phyloP scores from a whole-genome alignment of 345 rosid species.

The Linum trigynum region DNA sequence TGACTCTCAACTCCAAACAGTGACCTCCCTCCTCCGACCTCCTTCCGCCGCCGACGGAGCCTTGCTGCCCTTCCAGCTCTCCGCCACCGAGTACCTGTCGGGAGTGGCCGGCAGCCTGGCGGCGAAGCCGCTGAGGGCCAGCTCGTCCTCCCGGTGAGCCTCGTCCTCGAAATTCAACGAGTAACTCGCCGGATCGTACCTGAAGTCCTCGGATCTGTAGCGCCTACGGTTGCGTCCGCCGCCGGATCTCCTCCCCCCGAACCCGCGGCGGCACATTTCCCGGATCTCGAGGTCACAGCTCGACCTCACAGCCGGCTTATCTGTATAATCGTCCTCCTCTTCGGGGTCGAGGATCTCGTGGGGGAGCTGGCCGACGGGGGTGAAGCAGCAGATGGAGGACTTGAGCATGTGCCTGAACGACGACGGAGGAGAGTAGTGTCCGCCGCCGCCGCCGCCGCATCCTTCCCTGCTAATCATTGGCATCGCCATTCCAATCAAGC shows the following conservation, averaged over 20 bases:
- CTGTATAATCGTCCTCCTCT: conserved; percentile 11
- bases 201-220: conserved; percentile 35
- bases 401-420: conserved; percentile 31
- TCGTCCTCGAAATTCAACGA: conserved; percentile 62
- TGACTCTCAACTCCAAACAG: background rate
- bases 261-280: conserved; percentile 34
- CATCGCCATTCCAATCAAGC: conserved; percentile 4
- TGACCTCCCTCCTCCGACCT: background rate
- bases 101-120: conserved; percentile 54
- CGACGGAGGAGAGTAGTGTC: conserved; percentile 13
- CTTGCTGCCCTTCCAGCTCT: background rate
- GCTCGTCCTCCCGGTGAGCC: conserved; percentile 26
- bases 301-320: conserved; percentile 25
- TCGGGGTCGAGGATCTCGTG: conserved; percentile 14
- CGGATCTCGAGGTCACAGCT: conserved; percentile 36
- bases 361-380: conserved; percentile 4
- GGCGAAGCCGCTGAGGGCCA: conserved; percentile 26
- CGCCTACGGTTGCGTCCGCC: conserved; percentile 23
- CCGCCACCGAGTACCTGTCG: conserved; percentile 2
- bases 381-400: conserved; percentile 42
- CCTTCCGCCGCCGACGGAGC: background rate
- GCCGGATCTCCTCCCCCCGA: conserved; percentile 20
- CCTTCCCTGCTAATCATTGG: conserved; percentile 21
- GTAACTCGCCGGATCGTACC: conserved; percentile 60
- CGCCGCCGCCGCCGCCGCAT: background rate